Evolutionary conservation across 192 early-diverging fungal species (phyloP).

Genomic region (Phycomyces blakesleeanus): DNA sequence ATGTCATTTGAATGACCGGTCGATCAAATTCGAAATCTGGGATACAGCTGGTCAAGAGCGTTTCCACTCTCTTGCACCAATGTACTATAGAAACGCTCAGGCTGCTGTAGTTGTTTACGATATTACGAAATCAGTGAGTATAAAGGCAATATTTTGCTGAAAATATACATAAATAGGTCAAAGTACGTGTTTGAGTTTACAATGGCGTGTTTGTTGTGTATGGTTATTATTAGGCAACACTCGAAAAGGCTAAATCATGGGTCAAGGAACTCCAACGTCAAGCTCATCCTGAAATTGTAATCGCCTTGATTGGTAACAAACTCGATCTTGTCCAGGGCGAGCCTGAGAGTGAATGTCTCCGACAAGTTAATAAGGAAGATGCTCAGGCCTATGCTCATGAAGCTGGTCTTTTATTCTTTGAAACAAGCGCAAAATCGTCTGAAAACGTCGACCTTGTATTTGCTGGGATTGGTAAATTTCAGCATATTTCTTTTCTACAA

Average conservation of each 20-base stretch:
- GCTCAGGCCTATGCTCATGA: slow-evolving; percentile 54
- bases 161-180: not conserved
- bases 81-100: slow-evolving; percentile 98
- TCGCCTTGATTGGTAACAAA: slow-evolving; percentile 97
- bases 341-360: slow-evolving; percentile 21
- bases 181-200: not conserved
- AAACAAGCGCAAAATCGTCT: slow-evolving; percentile 91
- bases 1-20: slow-evolving; percentile 82
- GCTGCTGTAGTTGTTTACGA: slow-evolving; percentile 97
- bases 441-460: slow-evolving; percentile 89
- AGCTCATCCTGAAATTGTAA: slow-evolving; percentile 95
- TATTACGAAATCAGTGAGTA: slow-evolving; percentile 72
- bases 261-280: slow-evolving; percentile 97
- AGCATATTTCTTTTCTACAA: not conserved
- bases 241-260: slow-evolving; percentile 97
- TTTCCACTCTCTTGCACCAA: slow-evolving; percentile 84
- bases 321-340: slow-evolving; percentile 68
- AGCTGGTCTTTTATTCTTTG: slow-evolving; percentile 81
- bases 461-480: slow-evolving; percentile 65
- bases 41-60: slow-evolving; percentile 98
- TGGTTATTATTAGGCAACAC: slow-evolving; percentile 72
- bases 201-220: not conserved
- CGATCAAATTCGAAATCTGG: slow-evolving; percentile 85
- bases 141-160: not conserved
- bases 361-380: slow-evolving; percentile 46